A percentile compares a stretch with the other conserved stretches of the same genome.
phyloP scores from a whole-genome alignment of 2,329 filamentous ascomycete species.

The Pseudopyricularia cyperi region DNA sequence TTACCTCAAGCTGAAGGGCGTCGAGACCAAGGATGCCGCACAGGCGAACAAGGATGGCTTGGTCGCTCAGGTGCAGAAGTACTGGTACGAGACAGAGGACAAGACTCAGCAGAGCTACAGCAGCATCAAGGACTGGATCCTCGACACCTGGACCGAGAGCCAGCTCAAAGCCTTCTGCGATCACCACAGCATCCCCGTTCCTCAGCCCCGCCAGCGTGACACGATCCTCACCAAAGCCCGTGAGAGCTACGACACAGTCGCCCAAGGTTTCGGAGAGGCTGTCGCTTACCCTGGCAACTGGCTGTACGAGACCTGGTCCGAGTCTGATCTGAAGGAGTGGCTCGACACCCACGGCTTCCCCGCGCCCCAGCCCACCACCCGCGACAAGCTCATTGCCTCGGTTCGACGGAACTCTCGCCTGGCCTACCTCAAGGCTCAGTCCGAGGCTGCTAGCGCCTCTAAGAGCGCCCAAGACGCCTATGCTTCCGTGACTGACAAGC shows the following conservation, averaged over 20 bases:
- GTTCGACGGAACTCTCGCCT: slow-evolving; percentile 85
- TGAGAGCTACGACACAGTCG: slow-evolving; percentile 65
- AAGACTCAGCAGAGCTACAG: slow-evolving; percentile 59
- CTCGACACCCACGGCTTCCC: slow-evolving; percentile 80
- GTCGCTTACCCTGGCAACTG: slow-evolving; percentile 85
- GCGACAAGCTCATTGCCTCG: slow-evolving; percentile 77
- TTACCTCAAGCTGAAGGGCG: slow-evolving; percentile 59
- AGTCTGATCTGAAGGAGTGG: slow-evolving; percentile 89
- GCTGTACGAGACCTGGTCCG: slow-evolving; percentile 83
- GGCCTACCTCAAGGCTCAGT: slow-evolving; percentile 55
- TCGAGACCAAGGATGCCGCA: slow-evolving; percentile 53
- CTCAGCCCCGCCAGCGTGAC: slow-evolving; percentile 78
- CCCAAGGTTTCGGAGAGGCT: slow-evolving; percentile 64
- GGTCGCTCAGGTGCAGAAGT: slow-evolving; percentile 53
- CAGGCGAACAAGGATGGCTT: slow-evolving; percentile 58
- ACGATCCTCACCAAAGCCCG: slow-evolving; percentile 65
- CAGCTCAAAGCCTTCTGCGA: slow-evolving; percentile 90
- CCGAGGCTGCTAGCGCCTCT: slow-evolving; percentile 45
- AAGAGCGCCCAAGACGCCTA: slow-evolving; percentile 58
- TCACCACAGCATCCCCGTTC: slow-evolving; percentile 72
- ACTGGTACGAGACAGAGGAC: slow-evolving; percentile 71
- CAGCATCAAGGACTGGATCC: slow-evolving; percentile 77
- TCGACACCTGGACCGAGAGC: slow-evolving; percentile 90
- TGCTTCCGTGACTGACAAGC: slow-evolving; percentile 62
- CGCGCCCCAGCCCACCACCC: slow-evolving; percentile 68